Evolutionary conservation across 1,284 basidiomycete species (phyloP), one percentile per base, ranked within the genome.

Genomic region (Marasmius oreades): DNA sequence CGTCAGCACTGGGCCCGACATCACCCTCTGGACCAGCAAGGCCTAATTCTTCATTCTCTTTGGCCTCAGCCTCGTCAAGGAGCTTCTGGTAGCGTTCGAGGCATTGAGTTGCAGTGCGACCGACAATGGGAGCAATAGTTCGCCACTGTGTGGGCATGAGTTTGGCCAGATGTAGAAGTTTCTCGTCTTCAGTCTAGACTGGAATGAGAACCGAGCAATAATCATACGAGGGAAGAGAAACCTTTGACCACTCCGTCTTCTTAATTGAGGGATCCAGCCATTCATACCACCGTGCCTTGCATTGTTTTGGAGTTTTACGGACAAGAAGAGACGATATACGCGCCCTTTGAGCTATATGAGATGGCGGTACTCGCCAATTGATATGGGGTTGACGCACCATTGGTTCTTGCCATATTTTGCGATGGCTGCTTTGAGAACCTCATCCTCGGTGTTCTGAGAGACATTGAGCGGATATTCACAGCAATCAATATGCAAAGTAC

Each of bases 91-190:
- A 99, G 28, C 97, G 88, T 70, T 99, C 97, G 43, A 99, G 76
- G 76, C 97, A 99, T 69, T 99, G 97, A 0, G 93, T 98, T 0
- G 97, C 97, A 0, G 97, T 99, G n/a, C 97, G 85, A 23, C 97
- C 97, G 54, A 99, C 97, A 62, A 98, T 96, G 51, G 97, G 97
- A 6, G 97, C 96, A 67, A 99, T 98, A 24, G 97, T 98, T 22
- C 97, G 89, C 97, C 97, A 99, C 80, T 99, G 97, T 0, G 97
- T 99, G 0, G 97, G 97, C 95, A 99, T 99, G 54, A 99, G 80
- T 75, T 98, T 99, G 45, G 97, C 97, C 11, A 99, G 84, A 70
- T 99, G 96, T 8, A 99, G 79, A 1, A 99, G 84, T 74, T 99
- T 99, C 75, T 99, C 97, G 73, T 99, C 97, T 75, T 99, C 97